Base-by-base conservation (phyloP, 2,329 filamentous ascomycete genomes). In the Fusarium neocosmosporiellum region DNA sequence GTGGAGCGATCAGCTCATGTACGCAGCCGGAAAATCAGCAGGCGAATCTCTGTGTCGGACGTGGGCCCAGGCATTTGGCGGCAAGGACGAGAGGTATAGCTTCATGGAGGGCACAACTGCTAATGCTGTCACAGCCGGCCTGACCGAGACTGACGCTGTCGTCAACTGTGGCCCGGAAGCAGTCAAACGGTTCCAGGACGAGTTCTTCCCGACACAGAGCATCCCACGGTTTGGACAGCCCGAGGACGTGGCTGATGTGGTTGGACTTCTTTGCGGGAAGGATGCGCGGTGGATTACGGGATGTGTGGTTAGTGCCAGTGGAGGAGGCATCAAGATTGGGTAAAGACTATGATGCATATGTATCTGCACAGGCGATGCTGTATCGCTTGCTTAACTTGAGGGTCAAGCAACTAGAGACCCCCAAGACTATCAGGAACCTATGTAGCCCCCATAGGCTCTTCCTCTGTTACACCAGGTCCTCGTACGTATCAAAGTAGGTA, bases 281-380 rank as follows among this genome's bases (percentile, higher is more conserved):
- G 80, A 81, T 63, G 79, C 77, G 0, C 69, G 81, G 59, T 83
- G 81, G 81, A 80, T 82, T 16, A 83, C 81, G 0, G 81, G 81
- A 0, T 78, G 72, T 41, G 80, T 82, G 6, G 33, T 83, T 18
- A 80, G 80, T 69, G 81, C 81, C 0, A 83, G 78, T 54, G 80
- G 81, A 43, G 81, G 81, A 2, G 78, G 79, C 7, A 78, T 81
- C 27, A 82, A 82, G 59, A 80, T 82, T 22, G 64, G 72, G 1
- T 55, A 20, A 13, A 20, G 27, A 9, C 46, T 53, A 4, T 78
- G 8, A 67, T 43, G 7, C 18, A 24, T 57, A 24, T 22, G 9
- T 14, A 24, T 18, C 13, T 18, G 10, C 27, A 31, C 11, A 7
- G 46, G 6, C 2, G 46, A 50, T n/a, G 7, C 6, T 50, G 16